A percentile compares a stretch with the other conserved stretches of the same genome.
These are phyloP conservation scores for Colletotrichum sublineola DNA, from an alignment of 2,329 filamentous ascomycete species.

Conservation along the genomic window DNA sequence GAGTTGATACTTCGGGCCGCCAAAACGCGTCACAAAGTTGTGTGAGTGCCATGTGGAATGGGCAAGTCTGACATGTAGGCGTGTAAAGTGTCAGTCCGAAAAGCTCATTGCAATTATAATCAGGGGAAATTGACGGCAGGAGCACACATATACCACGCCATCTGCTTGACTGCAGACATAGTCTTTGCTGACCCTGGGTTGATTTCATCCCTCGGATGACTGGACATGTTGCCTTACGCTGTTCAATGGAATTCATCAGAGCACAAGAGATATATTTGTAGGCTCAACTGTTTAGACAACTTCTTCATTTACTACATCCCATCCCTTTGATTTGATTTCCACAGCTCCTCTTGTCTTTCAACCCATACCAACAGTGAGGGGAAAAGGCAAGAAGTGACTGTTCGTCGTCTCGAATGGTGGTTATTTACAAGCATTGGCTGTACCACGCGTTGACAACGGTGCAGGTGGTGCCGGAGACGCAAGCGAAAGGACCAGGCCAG, in stretches of 20 bases:
- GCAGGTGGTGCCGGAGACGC: conserved; percentile 40
- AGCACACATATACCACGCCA: too few species aligned
- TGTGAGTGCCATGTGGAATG: too few species aligned
- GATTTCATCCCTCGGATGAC: background rate
- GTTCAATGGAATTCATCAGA: background rate
- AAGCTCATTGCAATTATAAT: too few species aligned
- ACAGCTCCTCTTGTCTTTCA: background rate
- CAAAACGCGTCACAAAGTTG: too few species aligned
- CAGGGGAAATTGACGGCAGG: too few species aligned
- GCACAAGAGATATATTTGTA: background rate
- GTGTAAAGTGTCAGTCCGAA: too few species aligned
- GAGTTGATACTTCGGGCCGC: too few species aligned
- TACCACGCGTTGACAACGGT: conserved; percentile 43
- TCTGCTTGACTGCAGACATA: background rate
- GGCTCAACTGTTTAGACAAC: background rate
- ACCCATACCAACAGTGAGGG: background rate
- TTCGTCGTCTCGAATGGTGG: background rate
- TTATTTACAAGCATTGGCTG: conserved; percentile 42
- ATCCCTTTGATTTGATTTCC: background rate
- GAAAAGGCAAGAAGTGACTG: background rate
- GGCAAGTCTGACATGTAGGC: too few species aligned
- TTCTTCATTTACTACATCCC: background rate
- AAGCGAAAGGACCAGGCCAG: conserved; percentile 43
- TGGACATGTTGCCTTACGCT: background rate
- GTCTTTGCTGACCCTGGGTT: background rate